These are phyloP conservation scores for Blechomonas ayalai DNA, from an alignment of 208 protist species.

Conservation along the genomic window DNA sequence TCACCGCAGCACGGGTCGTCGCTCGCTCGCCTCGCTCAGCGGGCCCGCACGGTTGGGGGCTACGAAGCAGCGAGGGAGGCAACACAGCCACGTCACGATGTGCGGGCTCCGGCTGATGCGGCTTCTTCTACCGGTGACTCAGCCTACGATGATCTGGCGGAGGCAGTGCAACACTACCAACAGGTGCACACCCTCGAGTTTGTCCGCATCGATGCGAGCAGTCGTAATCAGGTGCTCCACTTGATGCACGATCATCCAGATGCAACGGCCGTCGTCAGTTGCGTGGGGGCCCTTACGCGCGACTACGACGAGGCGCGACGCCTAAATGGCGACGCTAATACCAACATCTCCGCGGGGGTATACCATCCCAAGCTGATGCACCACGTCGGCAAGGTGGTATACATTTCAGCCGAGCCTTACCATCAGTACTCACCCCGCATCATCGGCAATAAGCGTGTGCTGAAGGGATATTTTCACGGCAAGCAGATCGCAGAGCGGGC, in stretches of 20 bases:
- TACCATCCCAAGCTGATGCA: slow-evolving; percentile 30
- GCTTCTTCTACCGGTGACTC: not conserved
- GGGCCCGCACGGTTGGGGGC: slow-evolving; percentile 32
- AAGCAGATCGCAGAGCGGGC: slow-evolving; percentile 67
- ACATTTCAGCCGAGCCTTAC: slow-evolving; percentile 65
- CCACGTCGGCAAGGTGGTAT: slow-evolving; percentile 48
- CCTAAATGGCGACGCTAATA: slow-evolving; percentile 68
- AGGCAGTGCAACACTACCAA: slow-evolving; percentile 9
- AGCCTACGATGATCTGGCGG: slow-evolving; percentile 9
- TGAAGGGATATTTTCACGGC: slow-evolving; percentile 83
- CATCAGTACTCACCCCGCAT: slow-evolving; percentile 25
- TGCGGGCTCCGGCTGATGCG: not conserved
- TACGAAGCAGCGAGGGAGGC: slow-evolving; percentile 19
- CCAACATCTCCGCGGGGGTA: slow-evolving; percentile 69
- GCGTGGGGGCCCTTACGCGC: slow-evolving; percentile 54
- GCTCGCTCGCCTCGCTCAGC: slow-evolving; percentile 21
- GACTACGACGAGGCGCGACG: slow-evolving; percentile 58
- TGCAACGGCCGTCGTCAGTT: slow-evolving; percentile 54
- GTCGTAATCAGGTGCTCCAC: slow-evolving; percentile 55
- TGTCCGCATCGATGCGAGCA: slow-evolving; percentile 59
- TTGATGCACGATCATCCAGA: slow-evolving; percentile 78
- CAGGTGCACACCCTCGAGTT: slow-evolving; percentile 43
- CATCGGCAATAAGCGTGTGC: slow-evolving; percentile 18
- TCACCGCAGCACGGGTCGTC: slow-evolving; percentile 27
- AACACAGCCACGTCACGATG: not conserved